Percentiles rank a stretch among this genome's conserved stretches.
Conservation (phyloP, 768 basidiomycete genomes). For the Terana coerulea region DNA sequence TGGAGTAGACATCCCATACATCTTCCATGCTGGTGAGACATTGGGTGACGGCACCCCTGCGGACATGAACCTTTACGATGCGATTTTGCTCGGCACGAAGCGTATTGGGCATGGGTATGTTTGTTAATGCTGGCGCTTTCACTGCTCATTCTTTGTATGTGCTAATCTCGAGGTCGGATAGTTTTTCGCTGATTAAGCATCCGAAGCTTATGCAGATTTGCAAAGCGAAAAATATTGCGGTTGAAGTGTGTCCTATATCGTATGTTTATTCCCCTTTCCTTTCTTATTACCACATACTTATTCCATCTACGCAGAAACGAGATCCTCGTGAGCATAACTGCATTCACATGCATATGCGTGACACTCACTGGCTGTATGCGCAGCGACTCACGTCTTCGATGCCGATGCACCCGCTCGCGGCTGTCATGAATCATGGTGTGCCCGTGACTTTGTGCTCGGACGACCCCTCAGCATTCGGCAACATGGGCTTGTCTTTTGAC, state of each 20-base stretch:
- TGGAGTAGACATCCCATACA: conserved; percentile 65
- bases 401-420: conserved; percentile 73
- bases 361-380: not conserved
- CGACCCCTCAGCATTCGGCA: conserved; percentile 75
- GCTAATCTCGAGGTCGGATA: conserved; percentile 19
- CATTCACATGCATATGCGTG: not conserved
- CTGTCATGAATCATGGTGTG: conserved; percentile 68
- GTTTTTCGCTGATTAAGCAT: conserved; percentile 75
- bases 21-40: conserved; percentile 81
- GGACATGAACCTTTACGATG: conserved; percentile 75
- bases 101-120: conserved; percentile 77
- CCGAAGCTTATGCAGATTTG: conserved; percentile 69
- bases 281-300: not conserved
- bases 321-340: conserved; percentile 46
- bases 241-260: conserved; percentile 84
- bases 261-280: conserved; percentile 34
- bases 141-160: not conserved
- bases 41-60: conserved; percentile 69
- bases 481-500: conserved; percentile 75
- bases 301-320: conserved; percentile 51
- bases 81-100: conserved; percentile 72
- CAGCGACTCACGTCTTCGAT: conserved; percentile 76
- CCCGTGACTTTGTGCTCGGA: conserved; percentile 71
- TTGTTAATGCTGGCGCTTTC: not conserved
- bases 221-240: conserved; percentile 54